phyloP scores from a whole-genome alignment of 2,329 filamentous ascomycete genomes.

The Colletotrichum filicis region DNA sequence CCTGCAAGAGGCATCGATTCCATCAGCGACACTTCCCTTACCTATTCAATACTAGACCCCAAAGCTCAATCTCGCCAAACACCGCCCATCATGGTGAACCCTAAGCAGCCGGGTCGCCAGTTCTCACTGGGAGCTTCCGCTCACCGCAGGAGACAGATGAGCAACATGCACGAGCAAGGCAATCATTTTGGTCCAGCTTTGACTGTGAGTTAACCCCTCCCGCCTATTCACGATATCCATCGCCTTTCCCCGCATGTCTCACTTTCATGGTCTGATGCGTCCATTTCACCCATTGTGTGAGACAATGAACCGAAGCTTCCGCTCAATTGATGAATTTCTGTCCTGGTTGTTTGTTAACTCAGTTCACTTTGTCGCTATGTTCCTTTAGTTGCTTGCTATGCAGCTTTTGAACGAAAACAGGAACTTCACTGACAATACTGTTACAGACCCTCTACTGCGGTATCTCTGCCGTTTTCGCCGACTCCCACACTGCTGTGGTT shows the following conservation, averaged over 20 bases:
- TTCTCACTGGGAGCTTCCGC: conserved; percentile 57
- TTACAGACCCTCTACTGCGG: conserved; percentile 69
- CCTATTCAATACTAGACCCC: not conserved
- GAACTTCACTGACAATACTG: not conserved
- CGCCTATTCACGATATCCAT: not conserved
- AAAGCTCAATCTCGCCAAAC: not conserved
- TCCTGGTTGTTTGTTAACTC: not conserved
- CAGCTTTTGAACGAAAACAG: too few species aligned
- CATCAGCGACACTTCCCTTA: not conserved
- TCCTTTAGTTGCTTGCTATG: not conserved
- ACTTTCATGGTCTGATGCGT: not conserved
- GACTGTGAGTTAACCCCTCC: conserved; percentile 49
- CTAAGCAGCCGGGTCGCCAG: conserved; percentile 43
- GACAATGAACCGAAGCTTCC: not conserved
- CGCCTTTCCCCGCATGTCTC: not conserved
- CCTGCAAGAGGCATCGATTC: not conserved
- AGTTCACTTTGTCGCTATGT: not conserved
- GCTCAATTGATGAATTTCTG: not conserved
- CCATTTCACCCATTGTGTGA: not conserved
- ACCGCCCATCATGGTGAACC: conserved; percentile 11
- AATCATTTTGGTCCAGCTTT: conserved; percentile 57
- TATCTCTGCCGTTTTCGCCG: conserved; percentile 65
- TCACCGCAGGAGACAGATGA: conserved; percentile 60
- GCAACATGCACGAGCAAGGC: conserved; percentile 54
- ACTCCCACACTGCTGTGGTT: conserved; percentile 65